phyloP scores from a whole-genome alignment of 805 yeast genomes.

The Spathaspora hagerdaliae region DNA sequence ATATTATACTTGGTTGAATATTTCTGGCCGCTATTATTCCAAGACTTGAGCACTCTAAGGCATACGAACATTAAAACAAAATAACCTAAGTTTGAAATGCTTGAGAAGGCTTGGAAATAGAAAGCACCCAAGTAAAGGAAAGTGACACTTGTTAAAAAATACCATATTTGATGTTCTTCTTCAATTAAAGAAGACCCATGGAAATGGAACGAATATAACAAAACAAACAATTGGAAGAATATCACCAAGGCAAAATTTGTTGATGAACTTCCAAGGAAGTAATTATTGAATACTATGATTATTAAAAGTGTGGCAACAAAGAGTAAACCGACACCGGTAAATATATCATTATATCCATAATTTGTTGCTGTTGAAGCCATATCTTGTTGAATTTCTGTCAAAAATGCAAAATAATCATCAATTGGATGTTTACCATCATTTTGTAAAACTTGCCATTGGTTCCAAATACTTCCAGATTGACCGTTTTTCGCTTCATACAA shows the following conservation, averaged over 20 bases:
- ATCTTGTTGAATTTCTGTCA: conserved; percentile 44
- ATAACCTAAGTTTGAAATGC: not conserved
- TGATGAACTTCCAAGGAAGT: conserved; percentile 10
- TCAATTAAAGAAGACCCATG: conserved; percentile 78
- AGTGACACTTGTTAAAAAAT: conserved; percentile 42
- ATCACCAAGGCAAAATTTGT: conserved; percentile 11
- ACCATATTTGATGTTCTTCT: conserved; percentile 97
- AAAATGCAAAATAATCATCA: conserved; percentile 22
- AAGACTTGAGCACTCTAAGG: conserved; percentile 64
- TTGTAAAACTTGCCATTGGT: conserved; percentile 10
- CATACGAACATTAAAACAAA: conserved; percentile 22
- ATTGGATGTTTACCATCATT: not conserved
- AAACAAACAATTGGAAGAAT: conserved; percentile 37
- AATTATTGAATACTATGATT: conserved; percentile 15
- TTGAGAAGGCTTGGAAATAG: conserved; percentile 3
- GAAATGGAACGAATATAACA: conserved; percentile 60
- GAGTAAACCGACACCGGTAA: conserved; percentile 24
- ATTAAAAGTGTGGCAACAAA: conserved; percentile 25
- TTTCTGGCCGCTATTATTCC: conserved; percentile 92
- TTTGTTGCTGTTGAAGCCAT: conserved; percentile 66
- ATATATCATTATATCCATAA: conserved; percentile 56
- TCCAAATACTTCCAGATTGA: conserved; percentile 4
- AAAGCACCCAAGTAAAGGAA: conserved; percentile 8
- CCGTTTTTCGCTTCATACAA: conserved; percentile 40
- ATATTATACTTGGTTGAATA: conserved; percentile 40